phyloP scores from a whole-genome alignment of 345 rosid genomes.

The Heritiera littoralis region DNA sequence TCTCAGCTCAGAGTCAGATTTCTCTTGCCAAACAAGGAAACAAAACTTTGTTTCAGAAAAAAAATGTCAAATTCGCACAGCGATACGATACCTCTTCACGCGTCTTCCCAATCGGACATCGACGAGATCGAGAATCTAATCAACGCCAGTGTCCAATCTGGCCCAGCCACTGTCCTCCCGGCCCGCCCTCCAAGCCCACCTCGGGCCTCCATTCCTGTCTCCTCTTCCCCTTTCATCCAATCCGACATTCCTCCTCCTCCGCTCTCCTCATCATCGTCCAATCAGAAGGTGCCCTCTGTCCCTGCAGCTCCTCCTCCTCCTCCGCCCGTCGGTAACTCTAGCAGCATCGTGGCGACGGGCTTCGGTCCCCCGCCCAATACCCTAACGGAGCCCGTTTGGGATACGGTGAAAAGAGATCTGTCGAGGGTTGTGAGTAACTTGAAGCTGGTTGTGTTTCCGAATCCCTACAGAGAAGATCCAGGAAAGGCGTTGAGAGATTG shows the following conservation, averaged over 20 bases:
- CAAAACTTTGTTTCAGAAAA: too few species aligned
- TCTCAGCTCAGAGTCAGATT: too few species aligned
- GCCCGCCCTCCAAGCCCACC: slow-evolving; percentile 87
- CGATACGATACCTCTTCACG: slow-evolving; percentile 78
- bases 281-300: slow-evolving; percentile 43
- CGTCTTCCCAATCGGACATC: slow-evolving; percentile 94
- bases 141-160: slow-evolving; percentile 66
- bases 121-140: slow-evolving; percentile 99
- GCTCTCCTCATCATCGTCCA: slow-evolving; percentile 18
- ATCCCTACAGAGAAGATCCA: slow-evolving; percentile 89
- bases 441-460: slow-evolving; percentile 96
- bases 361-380: slow-evolving; percentile 88
- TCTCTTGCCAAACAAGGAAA: too few species aligned
- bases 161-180: slow-evolving; percentile 74
- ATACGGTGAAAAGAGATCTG: slow-evolving; percentile 96
- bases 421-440: slow-evolving; percentile 88
- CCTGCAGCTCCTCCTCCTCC: slow-evolving; percentile 50
- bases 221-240: slow-evolving; percentile 67
- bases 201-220: slow-evolving; percentile 75
- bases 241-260: slow-evolving; percentile 56
- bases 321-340: slow-evolving; percentile 30
- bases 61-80: slow-evolving; percentile 69
- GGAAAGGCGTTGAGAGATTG: slow-evolving; percentile 98
- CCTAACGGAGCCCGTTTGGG: slow-evolving; percentile 96
- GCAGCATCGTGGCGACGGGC: slow-evolving; percentile 39